Evolutionary conservation across 2,329 filamentous ascomycete genomes (phyloP).

Genomic region (Phyllosticta paracitricarpa): DNA sequence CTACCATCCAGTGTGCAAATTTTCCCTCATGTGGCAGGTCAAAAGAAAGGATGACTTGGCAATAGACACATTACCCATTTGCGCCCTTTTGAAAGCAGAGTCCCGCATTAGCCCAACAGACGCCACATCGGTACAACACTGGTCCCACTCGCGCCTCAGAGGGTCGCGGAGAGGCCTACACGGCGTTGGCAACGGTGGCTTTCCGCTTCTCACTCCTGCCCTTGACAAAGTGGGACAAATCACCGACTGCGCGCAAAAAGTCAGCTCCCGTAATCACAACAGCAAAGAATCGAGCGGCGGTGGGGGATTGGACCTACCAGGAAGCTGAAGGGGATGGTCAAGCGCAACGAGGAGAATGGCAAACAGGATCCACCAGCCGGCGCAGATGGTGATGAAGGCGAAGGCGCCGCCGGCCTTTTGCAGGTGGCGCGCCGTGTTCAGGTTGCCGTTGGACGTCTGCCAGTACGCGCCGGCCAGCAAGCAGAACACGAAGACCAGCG

Average conservation of each 20-base stretch:
- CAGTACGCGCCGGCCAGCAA: slow-evolving; percentile 53
- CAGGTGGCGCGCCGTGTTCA: slow-evolving; percentile 20
- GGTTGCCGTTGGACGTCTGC: slow-evolving; percentile 38
- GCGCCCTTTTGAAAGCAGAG: no score
- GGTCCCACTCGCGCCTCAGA: neutral
- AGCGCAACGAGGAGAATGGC: slow-evolving; percentile 44
- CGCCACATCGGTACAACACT: neutral
- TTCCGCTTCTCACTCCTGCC: slow-evolving; percentile 29
- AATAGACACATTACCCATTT: no score
- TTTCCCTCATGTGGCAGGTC: no score
- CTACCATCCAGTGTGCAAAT: no score
- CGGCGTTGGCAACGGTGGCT: neutral
- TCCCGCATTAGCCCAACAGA: neutral
- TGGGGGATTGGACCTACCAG: neutral
- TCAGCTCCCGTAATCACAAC: neutral
- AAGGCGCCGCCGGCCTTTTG: slow-evolving; percentile 37
- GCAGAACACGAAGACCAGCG: slow-evolving; percentile 49
- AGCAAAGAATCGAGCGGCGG: neutral
- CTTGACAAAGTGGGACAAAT: slow-evolving; percentile 36
- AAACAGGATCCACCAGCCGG: slow-evolving; percentile 45
- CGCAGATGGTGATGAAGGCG: slow-evolving; percentile 37
- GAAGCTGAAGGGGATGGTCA: slow-evolving; percentile 38
- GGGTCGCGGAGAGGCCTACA: neutral
- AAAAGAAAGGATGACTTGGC: no score
- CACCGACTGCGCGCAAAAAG: slow-evolving; percentile 24